Conservation (phyloP, 192 early-diverging fungal genomes). For the Coemansia sp. region DNA sequence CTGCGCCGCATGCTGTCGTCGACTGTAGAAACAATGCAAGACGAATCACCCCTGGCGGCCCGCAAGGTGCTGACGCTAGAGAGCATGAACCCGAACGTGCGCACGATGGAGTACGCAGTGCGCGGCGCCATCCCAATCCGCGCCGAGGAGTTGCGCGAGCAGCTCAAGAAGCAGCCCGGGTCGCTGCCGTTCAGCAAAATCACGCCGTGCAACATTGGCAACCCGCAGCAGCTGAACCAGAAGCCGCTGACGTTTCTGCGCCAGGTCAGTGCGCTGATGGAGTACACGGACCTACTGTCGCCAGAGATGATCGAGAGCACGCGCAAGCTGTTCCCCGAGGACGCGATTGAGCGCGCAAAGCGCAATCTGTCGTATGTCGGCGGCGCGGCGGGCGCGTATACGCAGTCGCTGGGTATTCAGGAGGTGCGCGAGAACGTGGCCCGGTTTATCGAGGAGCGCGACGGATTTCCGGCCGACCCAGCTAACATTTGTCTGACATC, state of each 20-base stretch:
- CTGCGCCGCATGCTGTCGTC: constrained; percentile 18
- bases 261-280: constrained; percentile 84
- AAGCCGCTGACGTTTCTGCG: constrained; percentile 95
- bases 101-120: constrained; percentile 88
- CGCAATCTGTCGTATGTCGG: constrained; percentile 66
- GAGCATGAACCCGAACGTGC: constrained; percentile 68
- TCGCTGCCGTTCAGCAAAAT: constrained; percentile 67
- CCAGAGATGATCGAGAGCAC: constrained; percentile 54
- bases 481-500: constrained; percentile 88
- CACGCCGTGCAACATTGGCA: constrained; percentile 86
- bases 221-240: constrained; percentile 86
- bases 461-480: constrained; percentile 84
- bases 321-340: constrained; percentile 75
- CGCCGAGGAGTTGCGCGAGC: constrained; percentile 72
- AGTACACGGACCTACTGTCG: constrained; percentile 79
- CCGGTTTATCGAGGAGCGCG: constrained; percentile 86
- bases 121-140: constrained; percentile 92
- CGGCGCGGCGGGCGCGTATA: constrained; percentile 84
- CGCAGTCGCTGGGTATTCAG: constrained; percentile 88
- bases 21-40: constrained; percentile 20
- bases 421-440: constrained; percentile 83
- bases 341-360: constrained; percentile 79
- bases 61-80: constrained; percentile 67
- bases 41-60: not conserved
- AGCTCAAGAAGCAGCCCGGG: constrained; percentile 43